Evolutionary conservation across 805 yeast genomes (phyloP).

Genomic region (Komagataella pseudopastoris): DNA sequence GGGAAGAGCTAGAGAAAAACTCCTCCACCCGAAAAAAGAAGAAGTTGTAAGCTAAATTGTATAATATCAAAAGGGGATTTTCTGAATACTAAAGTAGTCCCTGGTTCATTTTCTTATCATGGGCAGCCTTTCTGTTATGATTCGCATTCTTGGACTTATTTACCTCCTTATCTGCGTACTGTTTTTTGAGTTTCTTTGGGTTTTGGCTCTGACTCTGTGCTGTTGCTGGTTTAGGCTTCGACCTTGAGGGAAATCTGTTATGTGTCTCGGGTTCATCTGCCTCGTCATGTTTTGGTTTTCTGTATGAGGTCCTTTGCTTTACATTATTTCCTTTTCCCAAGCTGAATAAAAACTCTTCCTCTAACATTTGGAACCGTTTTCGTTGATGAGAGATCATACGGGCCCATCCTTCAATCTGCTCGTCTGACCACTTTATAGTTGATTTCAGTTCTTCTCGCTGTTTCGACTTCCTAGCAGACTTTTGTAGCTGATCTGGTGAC

Average conservation of each 20-base stretch:
- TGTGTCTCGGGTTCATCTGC: slow-evolving; percentile 1
- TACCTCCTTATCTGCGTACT: slow-evolving; percentile 33
- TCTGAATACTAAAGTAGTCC: slow-evolving; percentile 3
- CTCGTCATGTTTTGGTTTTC: slow-evolving; percentile 5
- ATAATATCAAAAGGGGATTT: not conserved
- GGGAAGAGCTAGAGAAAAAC: slow-evolving; percentile 22
- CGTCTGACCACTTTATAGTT: slow-evolving; percentile 65
- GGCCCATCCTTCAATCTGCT: slow-evolving; percentile 91
- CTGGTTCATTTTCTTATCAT: slow-evolving; percentile 36
- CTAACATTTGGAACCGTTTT: slow-evolving; percentile 43
- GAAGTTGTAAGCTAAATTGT: not conserved
- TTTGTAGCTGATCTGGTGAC: slow-evolving; percentile 34
- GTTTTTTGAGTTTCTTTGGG: slow-evolving; percentile 14
- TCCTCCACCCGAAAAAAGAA: slow-evolving; percentile 14
- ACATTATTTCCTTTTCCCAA: slow-evolving; percentile 19
- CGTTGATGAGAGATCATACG: slow-evolving; percentile 60
- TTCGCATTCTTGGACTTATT: slow-evolving; percentile 46
- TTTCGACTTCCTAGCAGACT: slow-evolving; percentile 34
- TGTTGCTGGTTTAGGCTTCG: not conserved
- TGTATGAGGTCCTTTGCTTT: slow-evolving; percentile 9
- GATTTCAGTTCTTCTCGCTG: slow-evolving; percentile 36
- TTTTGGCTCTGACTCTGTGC: slow-evolving; percentile 1
- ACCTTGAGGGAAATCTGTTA: not conserved
- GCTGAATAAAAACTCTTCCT: slow-evolving; percentile 41
- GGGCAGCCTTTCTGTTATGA: slow-evolving; percentile 53